phyloP scores from a whole-genome alignment of 106 monocot genomes.

The Allium fistulosum region DNA sequence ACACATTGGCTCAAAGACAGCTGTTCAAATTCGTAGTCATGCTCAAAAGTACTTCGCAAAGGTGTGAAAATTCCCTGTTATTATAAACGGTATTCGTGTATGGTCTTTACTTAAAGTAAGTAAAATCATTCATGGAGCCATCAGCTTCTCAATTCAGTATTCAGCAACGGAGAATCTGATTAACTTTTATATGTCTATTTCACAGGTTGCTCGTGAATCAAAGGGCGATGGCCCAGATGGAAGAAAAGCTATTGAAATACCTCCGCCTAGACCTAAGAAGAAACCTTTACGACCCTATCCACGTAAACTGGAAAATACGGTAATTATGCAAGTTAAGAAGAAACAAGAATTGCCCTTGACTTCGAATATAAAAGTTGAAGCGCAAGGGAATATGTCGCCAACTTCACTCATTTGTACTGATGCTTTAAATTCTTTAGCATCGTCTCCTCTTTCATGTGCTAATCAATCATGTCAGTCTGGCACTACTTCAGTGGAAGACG shows the following conservation, averaged over 20 bases:
- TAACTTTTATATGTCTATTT: not conserved
- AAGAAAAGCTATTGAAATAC: slow-evolving; percentile 48
- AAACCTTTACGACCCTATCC: slow-evolving; percentile 79
- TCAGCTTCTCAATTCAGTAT: not conserved
- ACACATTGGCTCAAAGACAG: slow-evolving; percentile 17
- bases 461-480: slow-evolving; percentile 17
- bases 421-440: slow-evolving; percentile 5
- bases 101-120: slow-evolving; percentile 28
- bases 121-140: slow-evolving; percentile 31
- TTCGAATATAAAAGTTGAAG: slow-evolving; percentile 11
- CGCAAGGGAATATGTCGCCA: slow-evolving; percentile 41
- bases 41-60: slow-evolving; percentile 85
- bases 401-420: slow-evolving; percentile 9
- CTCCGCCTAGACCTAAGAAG: slow-evolving; percentile 83
- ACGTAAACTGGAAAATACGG: slow-evolving; percentile 44
- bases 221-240: slow-evolving; percentile 8
- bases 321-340: slow-evolving; percentile 9
- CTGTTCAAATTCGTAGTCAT: slow-evolving; percentile 75
- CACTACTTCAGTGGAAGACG: slow-evolving; percentile 13
- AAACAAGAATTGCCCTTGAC: slow-evolving; percentile 19
- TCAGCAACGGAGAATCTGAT: not conserved
- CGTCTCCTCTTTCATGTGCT: slow-evolving; percentile 38
- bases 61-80: slow-evolving; percentile 29
- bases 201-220: slow-evolving; percentile 48
- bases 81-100: slow-evolving; percentile 15